phyloP scores from a whole-genome alignment of 129 eudicot species.

The Lactuca sativa region DNA sequence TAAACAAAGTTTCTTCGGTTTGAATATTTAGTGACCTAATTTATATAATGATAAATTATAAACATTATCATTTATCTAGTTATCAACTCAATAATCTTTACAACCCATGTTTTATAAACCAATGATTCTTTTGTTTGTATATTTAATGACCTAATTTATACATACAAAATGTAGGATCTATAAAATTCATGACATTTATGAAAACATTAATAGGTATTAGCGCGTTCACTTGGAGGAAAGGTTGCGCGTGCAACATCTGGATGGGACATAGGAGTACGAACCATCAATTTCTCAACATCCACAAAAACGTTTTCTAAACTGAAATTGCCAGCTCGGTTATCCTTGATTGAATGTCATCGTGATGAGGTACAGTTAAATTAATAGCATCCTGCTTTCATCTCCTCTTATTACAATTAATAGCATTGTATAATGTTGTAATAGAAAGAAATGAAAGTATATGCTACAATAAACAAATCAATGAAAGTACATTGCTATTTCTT shows the following conservation, averaged over 20 bases:
- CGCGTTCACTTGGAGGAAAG: slow-evolving; percentile 83
- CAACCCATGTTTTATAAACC: background rate
- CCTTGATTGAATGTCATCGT: slow-evolving; percentile 77
- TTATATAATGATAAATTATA: too few species aligned
- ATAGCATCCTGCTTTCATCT: background rate
- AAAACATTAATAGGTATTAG: slow-evolving; percentile 45
- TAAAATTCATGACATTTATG: background rate
- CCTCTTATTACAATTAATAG: too few species aligned
- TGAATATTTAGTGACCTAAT: too few species aligned
- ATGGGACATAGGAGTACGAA: slow-evolving; percentile 85
- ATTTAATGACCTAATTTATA: background rate
- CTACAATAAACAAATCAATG: too few species aligned
- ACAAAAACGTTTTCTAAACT: slow-evolving; percentile 45
- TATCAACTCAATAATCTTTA: background rate
- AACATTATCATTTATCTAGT: background rate
- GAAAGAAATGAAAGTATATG: background rate
- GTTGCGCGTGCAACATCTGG: slow-evolving; percentile 58
- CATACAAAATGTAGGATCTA: background rate
- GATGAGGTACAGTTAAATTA: slow-evolving; percentile 69
- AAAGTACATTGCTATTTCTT: background rate
- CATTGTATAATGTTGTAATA: too few species aligned
- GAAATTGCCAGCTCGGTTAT: slow-evolving; percentile 55
- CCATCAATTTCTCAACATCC: slow-evolving; percentile 51
- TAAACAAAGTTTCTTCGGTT: too few species aligned
- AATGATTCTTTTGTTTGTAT: background rate